Base-by-base conservation (phyloP, 2,329 filamentous ascomycete genomes). In the Thielaviopsis ethacetica region DNA sequence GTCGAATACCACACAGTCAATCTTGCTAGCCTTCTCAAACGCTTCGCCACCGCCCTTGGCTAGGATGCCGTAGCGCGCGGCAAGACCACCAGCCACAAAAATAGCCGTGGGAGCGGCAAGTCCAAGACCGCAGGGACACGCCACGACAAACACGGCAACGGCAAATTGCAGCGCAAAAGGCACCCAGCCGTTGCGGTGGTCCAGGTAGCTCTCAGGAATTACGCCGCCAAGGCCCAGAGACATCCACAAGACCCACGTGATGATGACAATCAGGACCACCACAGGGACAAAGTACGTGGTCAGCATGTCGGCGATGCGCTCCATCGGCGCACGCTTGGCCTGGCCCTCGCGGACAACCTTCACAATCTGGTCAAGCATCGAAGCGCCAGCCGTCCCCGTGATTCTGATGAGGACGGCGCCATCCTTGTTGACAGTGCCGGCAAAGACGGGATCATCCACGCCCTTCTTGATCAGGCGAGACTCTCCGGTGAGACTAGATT, bases 401-500 rank as follows among this genome's bases (percentile, higher is more conserved):
- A 89, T 76, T 51, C 76, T 75, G 26, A 88, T 73, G 10, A 80
- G 75, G 17, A 90, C 68, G 0, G 85, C 77, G 0, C 76, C 68
- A 5, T 76, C 82, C 66, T 85, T 84, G 71, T 91, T 91, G 67
- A 90, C 75, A 0, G 87, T 90, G 17, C 86, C 86, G 0, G 85
- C 81, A 64, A 78, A 90, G 2, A 90, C 82, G 17, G 74, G 72
- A 61, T 88, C 85, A 3, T 82, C 83, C 1, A 72, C 64, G 0
- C 56, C 62, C 70, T 91, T 91, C 65, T 76, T 76, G 59, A 90
- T 79, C 0, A 78, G 78, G 6, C 78, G 77, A 15, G 86, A 86
- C 70, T 91, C 86, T 57, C 86, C 86, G 1, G 91, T 96, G 62
- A 97, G 75, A 62, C 89, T 94, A 12, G 89, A 91, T 69, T 97